Evolutionary conservation across 441 rosid species (phyloP).

Genomic region (Brassica hybrid): DNA sequence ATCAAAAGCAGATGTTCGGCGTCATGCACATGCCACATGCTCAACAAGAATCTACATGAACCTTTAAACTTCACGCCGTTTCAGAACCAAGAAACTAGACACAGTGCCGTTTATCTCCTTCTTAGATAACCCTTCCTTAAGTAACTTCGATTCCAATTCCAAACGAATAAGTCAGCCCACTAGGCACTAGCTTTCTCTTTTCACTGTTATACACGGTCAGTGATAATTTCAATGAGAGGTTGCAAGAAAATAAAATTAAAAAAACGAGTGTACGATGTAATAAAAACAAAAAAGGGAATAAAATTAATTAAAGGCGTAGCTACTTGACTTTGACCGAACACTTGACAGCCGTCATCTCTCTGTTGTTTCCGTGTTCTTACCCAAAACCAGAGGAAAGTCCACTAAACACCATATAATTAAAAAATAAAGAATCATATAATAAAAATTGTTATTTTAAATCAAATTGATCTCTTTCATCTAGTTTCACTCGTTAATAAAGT

Average conservation of each 20-base stretch:
- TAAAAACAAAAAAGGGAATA: no score
- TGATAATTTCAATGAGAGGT: background rate
- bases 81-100: background rate
- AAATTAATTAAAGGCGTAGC: background rate
- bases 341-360: conserved; percentile 38
- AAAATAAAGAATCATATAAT: background rate
- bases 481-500: conserved; percentile 12
- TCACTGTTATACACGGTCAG: no score
- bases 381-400: conserved; percentile 31
- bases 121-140: background rate
- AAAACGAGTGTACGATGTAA: conserved; percentile 15
- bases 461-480: background rate
- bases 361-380: conserved; percentile 44
- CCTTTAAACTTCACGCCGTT: conserved; percentile 23
- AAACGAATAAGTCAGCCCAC: background rate
- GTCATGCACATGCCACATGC: conserved; percentile 33
- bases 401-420: conserved; percentile 22
- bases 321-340: conserved; percentile 34
- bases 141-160: background rate
- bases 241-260: background rate
- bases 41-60: background rate
- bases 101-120: background rate
- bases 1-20: conserved; percentile 34
- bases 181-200: background rate
- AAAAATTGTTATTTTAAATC: background rate